phyloP scores from a whole-genome alignment of 768 basidiomycete genomes.

The Trametes coccinea region DNA sequence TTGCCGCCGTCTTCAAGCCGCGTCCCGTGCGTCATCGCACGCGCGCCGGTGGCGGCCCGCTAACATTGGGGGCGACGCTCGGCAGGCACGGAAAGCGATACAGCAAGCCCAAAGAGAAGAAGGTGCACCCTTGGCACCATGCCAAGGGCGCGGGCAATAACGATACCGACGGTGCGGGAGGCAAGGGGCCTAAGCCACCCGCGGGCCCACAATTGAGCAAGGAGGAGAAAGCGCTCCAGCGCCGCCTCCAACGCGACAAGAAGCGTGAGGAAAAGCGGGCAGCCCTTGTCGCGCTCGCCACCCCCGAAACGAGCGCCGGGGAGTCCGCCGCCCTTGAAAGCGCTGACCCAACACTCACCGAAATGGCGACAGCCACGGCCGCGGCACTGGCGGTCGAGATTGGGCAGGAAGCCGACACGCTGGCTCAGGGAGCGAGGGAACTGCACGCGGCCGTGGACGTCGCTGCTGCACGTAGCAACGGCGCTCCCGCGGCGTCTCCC shows the following conservation, averaged over 20 bases:
- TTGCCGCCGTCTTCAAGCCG: constrained; percentile 72
- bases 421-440: constrained; percentile 36
- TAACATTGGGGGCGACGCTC: constrained; percentile 4
- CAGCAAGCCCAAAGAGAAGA: constrained; percentile 28
- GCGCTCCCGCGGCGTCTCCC: neutral
- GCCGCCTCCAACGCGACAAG: constrained; percentile 51
- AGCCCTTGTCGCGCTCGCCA: constrained; percentile 25
- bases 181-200: constrained; percentile 1
- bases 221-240: constrained; percentile 37
- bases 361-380: constrained; percentile 35
- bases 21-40: constrained; percentile 55
- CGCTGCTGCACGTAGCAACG: constrained; percentile 6
- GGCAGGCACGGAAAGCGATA: constrained; percentile 30
- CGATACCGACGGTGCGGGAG: neutral
- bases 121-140: constrained; percentile 27
- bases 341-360: constrained; percentile 30
- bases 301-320: neutral
- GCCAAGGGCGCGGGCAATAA: neutral
- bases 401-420: constrained; percentile 24
- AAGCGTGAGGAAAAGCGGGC: constrained; percentile 47
- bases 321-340: constrained; percentile 15
- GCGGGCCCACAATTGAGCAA: constrained; percentile 21
- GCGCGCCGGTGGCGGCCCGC: constrained; percentile 27
- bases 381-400: constrained; percentile 5
- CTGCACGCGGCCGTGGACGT: constrained; percentile 36